Evolutionary conservation across 139 green algal species (phyloP), one percentile per base, ranked within the genome.

Genomic region (Volvox reticuliferus): DNA sequence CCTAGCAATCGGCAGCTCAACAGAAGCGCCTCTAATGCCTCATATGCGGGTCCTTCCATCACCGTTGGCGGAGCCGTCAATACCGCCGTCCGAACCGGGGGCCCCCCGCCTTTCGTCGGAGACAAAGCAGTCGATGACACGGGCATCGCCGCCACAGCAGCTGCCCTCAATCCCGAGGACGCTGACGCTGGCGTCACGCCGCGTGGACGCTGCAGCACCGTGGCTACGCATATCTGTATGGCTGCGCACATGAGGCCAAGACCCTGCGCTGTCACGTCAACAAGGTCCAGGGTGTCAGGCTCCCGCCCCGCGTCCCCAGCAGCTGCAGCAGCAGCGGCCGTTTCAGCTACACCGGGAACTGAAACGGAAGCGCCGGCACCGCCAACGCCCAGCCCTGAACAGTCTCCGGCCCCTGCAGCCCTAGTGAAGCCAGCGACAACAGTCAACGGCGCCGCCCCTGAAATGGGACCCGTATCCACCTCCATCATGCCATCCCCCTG

Each of bases 241-340:
- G 86, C 86, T 0, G 50, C 73, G 12, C 67, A 81, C 20, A 90
- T 12, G 9, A 90, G 50, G 12, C 86, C 86, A 55, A 90, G 22
- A 0, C 86, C 86, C 5, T 84, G 71, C 0, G 86, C 73, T 32
- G 86, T 90, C 30, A 90, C 86, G 86, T 90, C 86, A 1, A 90
- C 71, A 14, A 76, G 73, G 69, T 83, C 71, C 30, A 55, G 73
- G 0, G 61, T 16, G 12, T 90, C 86, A 12, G 81, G 17, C 17
- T 82, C 69, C 14, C 17, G 30, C 6, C 21, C 82, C 3, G 12
- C 28, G 28, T n/a, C 63, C 18, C 14, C 61, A 22, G 63, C 20
- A 16, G 19, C 65, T 36, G 32, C 63, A 36, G 63, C 33, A 22
- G 32, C 65, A 32, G 3, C 32, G 0, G 24, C 63, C 44, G 44